phyloP scores from a whole-genome alignment of 306 rosid genomes.

The Cicer arietinum region DNA sequence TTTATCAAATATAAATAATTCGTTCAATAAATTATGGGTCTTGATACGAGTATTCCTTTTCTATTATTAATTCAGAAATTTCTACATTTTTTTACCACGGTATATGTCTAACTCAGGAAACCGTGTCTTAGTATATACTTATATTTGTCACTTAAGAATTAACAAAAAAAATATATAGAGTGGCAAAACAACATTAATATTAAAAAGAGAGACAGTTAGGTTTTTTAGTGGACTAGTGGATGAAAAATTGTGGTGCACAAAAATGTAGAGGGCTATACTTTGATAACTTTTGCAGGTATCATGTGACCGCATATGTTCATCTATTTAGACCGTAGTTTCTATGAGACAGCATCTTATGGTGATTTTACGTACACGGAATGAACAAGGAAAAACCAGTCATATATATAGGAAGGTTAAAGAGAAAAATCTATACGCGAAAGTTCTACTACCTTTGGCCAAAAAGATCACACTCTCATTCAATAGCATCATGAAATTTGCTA shows the following conservation, averaged over 20 bases:
- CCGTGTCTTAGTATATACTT: no score
- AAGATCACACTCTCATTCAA: slow-evolving; percentile 7
- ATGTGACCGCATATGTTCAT: slow-evolving; percentile 43
- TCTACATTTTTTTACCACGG: no score
- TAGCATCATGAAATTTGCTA: not conserved
- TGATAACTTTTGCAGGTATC: slow-evolving; percentile 35
- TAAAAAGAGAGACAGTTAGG: no score
- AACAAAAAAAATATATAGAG: no score
- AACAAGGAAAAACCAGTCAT: not conserved
- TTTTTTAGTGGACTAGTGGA: not conserved
- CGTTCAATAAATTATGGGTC: no score
- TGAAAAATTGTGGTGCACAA: slow-evolving; percentile 17
- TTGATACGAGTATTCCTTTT: no score
- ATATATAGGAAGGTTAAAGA: slow-evolving; percentile 8
- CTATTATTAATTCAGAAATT: no score
- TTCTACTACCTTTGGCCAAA: slow-evolving; percentile 17
- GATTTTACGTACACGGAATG: not conserved
- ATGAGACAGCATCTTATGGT: slow-evolving; percentile 29
- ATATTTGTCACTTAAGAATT: no score
- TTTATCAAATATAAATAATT: no score
- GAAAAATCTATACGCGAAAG: slow-evolving; percentile 37
- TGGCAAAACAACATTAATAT: no score
- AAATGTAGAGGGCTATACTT: not conserved
- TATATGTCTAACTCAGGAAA: no score
- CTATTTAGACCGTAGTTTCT: slow-evolving; percentile 11